phyloP scores from a whole-genome alignment of 2,329 filamentous ascomycete genomes.

The Chrysoporthe cubensis region DNA sequence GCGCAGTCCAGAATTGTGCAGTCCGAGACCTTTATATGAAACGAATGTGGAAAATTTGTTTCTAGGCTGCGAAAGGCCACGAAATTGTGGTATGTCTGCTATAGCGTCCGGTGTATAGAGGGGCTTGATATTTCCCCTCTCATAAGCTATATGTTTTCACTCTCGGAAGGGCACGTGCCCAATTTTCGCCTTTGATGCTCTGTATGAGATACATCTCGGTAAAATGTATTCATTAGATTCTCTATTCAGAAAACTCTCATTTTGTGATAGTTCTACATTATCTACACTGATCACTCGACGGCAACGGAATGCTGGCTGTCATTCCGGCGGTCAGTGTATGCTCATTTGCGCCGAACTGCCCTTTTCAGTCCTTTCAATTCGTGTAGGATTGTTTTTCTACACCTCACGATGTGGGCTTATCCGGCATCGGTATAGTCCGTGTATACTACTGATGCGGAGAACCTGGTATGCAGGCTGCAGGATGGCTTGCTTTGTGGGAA shows the following conservation, averaged over 20 bases:
- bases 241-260: not conserved
- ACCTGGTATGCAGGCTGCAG: slow-evolving; percentile 15
- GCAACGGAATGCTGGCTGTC: slow-evolving; percentile 19
- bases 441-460: slow-evolving; percentile 22
- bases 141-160: no score
- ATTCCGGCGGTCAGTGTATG: slow-evolving; percentile 8
- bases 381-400: slow-evolving; percentile 28
- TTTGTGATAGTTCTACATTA: not conserved
- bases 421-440: slow-evolving; percentile 15
- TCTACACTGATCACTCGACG: not conserved
- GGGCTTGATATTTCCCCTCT: no score
- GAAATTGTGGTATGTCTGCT: not conserved
- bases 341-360: not conserved
- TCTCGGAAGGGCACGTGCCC: not conserved
- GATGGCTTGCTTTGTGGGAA: slow-evolving; percentile 9
- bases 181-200: not conserved
- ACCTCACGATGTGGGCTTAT: slow-evolving; percentile 13
- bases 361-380: slow-evolving; percentile 15
- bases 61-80: not conserved
- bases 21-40: not conserved
- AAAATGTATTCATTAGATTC: not conserved
- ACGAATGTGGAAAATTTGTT: not conserved
- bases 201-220: not conserved
- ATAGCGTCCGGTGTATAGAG: no score
- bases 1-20: not conserved